Evolutionary conservation across 345 rosid species (phyloP), one percentile per base, ranked within the genome.

Genomic region (Eucalyptus curtisii): DNA sequence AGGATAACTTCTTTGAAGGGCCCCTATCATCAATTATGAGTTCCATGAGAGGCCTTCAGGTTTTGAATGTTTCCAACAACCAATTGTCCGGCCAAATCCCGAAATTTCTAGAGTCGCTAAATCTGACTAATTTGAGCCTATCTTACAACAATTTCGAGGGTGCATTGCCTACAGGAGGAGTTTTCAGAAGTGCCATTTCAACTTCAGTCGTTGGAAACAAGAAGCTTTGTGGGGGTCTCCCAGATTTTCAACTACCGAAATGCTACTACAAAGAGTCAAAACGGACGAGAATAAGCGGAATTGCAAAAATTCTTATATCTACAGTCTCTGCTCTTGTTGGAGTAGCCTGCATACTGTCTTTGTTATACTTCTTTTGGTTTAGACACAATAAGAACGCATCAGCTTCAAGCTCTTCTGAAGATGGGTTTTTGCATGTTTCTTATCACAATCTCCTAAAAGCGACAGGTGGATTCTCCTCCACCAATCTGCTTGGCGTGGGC

Each of bases 221-320:
- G 40, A 66, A 66, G 79, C 42, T 66, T 64, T 66, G 79, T 0
- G 42, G 31, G 42, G 42, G 79, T 25, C 40, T 31, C 2, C 79
- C 7, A 15, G 22, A 31, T 66, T 66, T 66, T 25, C 79, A 31
- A 8, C 42, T 66, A 8, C 42, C 79, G 1, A 66, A 66, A 66
- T 66, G 79, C 15, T 5, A 31, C 11, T 16, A 31, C 8, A 12
- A 59, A 27, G 66, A 25, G 66, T 25, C 66, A 27, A 59, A 59
- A 59, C 0, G 0, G 2, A 59, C 0, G 4, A 59, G 11, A 59
- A 59, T 27, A 25, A 59, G 66, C 2, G 1, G 15, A 59, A 27
- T 30, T 3, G n/a, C 25, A 27, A 25, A 57, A 25, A 5, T 57
- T 25, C 66, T 57, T 2, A 11, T 57, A 25, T 57, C 14, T 6